These are phyloP conservation scores for Pseudisothecium myosuroides DNA, from an alignment of 225 moss, liverwort and hornwort species.

Conservation along the genomic window DNA sequence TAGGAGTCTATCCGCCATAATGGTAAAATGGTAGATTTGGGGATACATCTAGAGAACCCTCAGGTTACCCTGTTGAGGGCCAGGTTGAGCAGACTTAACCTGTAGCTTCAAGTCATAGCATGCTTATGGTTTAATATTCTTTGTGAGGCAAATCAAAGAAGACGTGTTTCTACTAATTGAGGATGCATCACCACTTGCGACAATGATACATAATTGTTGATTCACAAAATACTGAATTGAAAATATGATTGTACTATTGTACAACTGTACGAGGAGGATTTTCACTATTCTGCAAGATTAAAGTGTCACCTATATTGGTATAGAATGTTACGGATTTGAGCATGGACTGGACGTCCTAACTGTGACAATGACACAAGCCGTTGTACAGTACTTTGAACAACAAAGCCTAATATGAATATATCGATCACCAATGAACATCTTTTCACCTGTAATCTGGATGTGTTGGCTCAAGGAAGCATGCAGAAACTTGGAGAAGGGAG, in stretches of 20 bases:
- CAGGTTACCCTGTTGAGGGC: not conserved
- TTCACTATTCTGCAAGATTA: not conserved
- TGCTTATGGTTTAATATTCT: not conserved
- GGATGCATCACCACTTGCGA: not conserved
- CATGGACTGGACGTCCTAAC: not conserved
- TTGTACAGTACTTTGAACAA: not conserved
- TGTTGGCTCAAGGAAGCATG: conserved; percentile 47
- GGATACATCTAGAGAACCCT: not conserved
- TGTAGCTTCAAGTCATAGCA: not conserved
- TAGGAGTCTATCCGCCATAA: not conserved
- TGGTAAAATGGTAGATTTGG: not conserved
- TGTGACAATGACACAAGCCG: not conserved
- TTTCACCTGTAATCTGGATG: not conserved
- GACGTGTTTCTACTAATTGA: not conserved
- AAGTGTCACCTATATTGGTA: not conserved
- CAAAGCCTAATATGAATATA: not conserved
- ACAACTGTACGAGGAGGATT: not conserved
- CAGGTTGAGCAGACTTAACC: not conserved
- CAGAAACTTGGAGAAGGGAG: conserved; percentile 57
- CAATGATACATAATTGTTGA: not conserved
- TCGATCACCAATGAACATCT: not conserved
- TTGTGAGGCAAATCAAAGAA: not conserved
- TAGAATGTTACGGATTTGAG: not conserved
- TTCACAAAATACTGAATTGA: not conserved
- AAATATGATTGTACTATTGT: not conserved